Conservation (phyloP, 129 eudicot genomes). For the Ambrosia artemisiifolia region DNA sequence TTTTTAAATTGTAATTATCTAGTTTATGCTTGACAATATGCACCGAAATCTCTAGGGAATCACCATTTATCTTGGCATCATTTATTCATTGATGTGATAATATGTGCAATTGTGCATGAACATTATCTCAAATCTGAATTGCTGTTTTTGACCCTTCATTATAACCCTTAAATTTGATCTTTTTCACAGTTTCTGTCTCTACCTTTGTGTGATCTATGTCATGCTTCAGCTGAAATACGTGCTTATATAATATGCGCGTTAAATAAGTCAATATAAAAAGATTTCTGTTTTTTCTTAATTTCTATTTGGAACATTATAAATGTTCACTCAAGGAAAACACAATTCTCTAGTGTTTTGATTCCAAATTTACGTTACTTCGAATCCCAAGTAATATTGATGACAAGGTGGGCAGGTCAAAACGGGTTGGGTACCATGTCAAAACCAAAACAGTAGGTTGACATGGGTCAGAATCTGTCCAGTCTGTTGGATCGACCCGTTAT, state of each 20-base stretch:
- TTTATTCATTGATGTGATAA: not conserved
- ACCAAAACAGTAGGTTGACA: not conserved
- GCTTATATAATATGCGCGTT: not conserved
- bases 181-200: not conserved
- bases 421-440: not conserved
- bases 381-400: no score
- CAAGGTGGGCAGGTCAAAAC: no score
- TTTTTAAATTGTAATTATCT: not conserved
- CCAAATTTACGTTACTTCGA: not conserved
- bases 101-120: not conserved
- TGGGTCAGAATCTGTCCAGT: not conserved
- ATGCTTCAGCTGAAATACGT: not conserved
- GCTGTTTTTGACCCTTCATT: not conserved
- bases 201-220: not conserved
- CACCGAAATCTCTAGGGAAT: not conserved
- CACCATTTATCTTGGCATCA: not conserved
- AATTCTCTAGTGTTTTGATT: not conserved
- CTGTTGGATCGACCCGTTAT: not conserved
- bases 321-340: not conserved
- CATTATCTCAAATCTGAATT: not conserved
- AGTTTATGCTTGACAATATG: not conserved
- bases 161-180: not conserved
- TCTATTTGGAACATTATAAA: not conserved
- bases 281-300: not conserved
- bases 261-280: not conserved